These are phyloP conservation scores for Gaeumannomyces tritici DNA, from an alignment of 2,329 filamentous ascomycete genomes.

Conservation along the genomic window DNA sequence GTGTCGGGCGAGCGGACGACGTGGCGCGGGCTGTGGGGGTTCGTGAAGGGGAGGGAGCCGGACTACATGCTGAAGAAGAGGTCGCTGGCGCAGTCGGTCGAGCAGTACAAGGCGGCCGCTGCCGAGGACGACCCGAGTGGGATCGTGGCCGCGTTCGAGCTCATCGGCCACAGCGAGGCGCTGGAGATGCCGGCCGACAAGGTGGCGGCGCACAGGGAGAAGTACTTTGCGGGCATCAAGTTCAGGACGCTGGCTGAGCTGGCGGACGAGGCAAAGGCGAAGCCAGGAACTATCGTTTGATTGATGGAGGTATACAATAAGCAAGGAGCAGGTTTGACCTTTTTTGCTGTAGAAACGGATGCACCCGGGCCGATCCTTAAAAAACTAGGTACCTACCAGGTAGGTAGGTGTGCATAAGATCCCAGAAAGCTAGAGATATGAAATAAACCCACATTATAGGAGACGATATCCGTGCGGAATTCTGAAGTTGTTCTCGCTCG, in stretches of 20 bases:
- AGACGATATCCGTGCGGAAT: too few relatives aligned
- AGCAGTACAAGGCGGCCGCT: neutral
- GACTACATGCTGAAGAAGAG: neutral
- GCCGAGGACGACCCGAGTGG: neutral
- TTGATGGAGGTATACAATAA: neutral
- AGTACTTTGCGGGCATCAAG: neutral
- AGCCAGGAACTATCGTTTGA: neutral
- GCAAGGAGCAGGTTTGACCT: too few relatives aligned
- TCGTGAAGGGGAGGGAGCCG: neutral
- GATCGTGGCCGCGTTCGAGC: neutral
- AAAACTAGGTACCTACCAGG: too few relatives aligned
- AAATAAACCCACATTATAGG: too few relatives aligned
- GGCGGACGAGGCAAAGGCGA: neutral
- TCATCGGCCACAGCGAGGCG: neutral
- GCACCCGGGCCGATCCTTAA: too few relatives aligned
- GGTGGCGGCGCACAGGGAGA: neutral
- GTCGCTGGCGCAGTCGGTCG: neutral
- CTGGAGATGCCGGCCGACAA: neutral
- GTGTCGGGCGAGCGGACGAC: constrained; percentile 3
- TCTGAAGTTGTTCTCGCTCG: too few relatives aligned
- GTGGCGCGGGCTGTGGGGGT: constrained; percentile 4
- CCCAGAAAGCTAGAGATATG: too few relatives aligned
- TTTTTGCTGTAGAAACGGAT: too few relatives aligned
- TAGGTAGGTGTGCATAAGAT: too few relatives aligned
- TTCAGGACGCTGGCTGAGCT: constrained; percentile 2